Percentiles rank a stretch among this genome's conserved stretches.
These are phyloP conservation scores for Pythium plurisporium DNA, from an alignment of 352 stramenopile genomes.

Conservation along the genomic window DNA sequence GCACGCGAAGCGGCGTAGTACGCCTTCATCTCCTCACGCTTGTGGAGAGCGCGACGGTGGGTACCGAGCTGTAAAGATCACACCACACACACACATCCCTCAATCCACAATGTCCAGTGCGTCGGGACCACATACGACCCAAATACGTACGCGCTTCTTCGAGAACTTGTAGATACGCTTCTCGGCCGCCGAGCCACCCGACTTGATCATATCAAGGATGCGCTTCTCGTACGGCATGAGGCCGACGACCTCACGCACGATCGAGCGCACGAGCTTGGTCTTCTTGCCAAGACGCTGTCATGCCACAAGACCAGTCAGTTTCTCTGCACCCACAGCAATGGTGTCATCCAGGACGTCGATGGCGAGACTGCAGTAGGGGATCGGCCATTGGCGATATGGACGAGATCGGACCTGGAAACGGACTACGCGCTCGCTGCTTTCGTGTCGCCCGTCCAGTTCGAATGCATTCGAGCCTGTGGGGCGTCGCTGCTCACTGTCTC, in stretches of 20 bases:
- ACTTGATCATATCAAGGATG: constrained; percentile 99
- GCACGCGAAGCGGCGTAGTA: constrained; percentile 96
- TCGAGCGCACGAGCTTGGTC: constrained; percentile 92
- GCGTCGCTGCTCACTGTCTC: no score
- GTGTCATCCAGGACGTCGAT: no score
- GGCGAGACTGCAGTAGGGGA: no score
- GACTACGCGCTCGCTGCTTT: no score
- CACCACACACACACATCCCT: neutral
- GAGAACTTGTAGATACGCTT: constrained; percentile 99
- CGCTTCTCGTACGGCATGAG: constrained; percentile 99
- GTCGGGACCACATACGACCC: no score
- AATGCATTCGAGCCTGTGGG: no score
- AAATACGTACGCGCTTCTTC: constrained; percentile 91
- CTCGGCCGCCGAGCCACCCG: constrained; percentile 93
- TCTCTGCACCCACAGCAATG: neutral
- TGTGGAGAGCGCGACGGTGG: constrained; percentile 96
- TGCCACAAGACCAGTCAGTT: constrained; percentile 3
- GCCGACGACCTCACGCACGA: constrained; percentile 97
- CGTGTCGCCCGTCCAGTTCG: no score
- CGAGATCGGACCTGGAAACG: no score
- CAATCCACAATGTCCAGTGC: neutral
- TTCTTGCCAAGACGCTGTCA: constrained; percentile 89
- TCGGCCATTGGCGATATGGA: no score
- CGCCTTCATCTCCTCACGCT: constrained; percentile 99
- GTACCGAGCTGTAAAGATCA: constrained; percentile 86